Base-by-base conservation (phyloP, 176 grass and related monocot genomes). In the Ensete glaucum region DNA sequence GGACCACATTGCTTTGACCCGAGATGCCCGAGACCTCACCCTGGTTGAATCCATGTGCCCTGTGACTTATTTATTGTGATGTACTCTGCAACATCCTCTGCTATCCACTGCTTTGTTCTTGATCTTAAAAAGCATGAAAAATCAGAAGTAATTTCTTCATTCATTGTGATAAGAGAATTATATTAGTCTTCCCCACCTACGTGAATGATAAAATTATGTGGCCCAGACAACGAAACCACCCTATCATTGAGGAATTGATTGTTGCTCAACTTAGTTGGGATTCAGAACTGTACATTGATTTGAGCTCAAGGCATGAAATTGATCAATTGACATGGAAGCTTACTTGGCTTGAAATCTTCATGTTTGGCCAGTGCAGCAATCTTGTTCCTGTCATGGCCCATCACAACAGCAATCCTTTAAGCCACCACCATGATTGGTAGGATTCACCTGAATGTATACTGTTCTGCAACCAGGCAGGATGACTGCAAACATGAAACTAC, bases 21-120 rank as follows among this genome's bases (percentile, higher is more conserved):
- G 22, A 65, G 63, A 20, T 20, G 58, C 22, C 63, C 9, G 22
- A 23, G 3, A 11, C 9, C 12, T 21, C 63, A 1, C 63, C 26
- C 63, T 65, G 63, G 63, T 26, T 26, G 67, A 70, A 7, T 12
- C 11, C 67, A 70, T 70, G 48, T 70, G 67, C 67, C 67, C 48
- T 70, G 67, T 52, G 67, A 48, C 43, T 70, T 70, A 51, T 51
- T 70, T 52, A 70, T 50, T 70, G 17, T 50, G 43, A 8, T 48
- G 23, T 27, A 50, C 9, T 70, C 34, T 70, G 67, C 34, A n/a
- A 50, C 67, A 70, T 70, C 67, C 67, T 11, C 63, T 65, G 63
- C 21, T 12, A 11, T 26, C 22, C 63, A 29, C 63, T 12, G 63
- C 24, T 21, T 65, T 65, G 22, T 26, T 65, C 23, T 65, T 12